A percentile compares a stretch with the other conserved stretches of the same genome.
These are phyloP conservation scores for Colletotrichum sp. DNA, from an alignment of 2,329 filamentous ascomycete genomes.

Conservation along the genomic window DNA sequence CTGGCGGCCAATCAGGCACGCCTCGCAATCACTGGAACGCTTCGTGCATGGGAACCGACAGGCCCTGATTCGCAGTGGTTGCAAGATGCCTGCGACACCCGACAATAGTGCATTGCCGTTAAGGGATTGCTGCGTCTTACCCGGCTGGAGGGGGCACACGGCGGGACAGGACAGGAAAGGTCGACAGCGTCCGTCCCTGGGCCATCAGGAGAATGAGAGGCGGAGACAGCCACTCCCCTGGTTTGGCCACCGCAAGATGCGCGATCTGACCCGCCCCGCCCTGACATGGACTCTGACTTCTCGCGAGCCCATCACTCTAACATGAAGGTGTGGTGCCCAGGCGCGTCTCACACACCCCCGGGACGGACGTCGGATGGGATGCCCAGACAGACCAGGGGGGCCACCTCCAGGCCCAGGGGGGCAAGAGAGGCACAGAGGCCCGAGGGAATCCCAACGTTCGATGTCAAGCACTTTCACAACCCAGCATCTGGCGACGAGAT, in stretches of 20 bases:
- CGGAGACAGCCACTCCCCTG: conserved; percentile 7
- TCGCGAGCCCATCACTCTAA: neutral
- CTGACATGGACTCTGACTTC: conserved; percentile 15
- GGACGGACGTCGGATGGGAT: conserved; percentile 18
- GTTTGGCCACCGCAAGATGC: conserved; percentile 9
- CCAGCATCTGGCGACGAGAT: conserved; percentile 26
- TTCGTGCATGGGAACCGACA: conserved; percentile 42
- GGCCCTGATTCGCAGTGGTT: conserved; percentile 40
- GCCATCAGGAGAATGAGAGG: conserved; percentile 1
- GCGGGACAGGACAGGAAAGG: neutral
- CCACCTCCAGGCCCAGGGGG: neutral
- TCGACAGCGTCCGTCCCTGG: conserved; percentile 4
- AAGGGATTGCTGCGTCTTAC: conserved; percentile 6
- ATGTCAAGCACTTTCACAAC: conserved; percentile 23
- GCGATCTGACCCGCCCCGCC: conserved; percentile 19
- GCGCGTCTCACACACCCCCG: conserved; percentile 15
- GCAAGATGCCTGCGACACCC: conserved; percentile 28
- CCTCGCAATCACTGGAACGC: conserved; percentile 40
- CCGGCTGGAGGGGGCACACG: neutral
- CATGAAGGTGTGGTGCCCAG: neutral
- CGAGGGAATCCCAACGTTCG: conserved; percentile 27
- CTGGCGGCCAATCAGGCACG: conserved; percentile 40
- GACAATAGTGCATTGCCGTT: conserved; percentile 14
- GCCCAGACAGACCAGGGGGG: conserved; percentile 13
- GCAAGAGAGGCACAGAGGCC: conserved; percentile 7